Evolutionary conservation across 2,329 filamentous ascomycete species (phyloP).

Genomic region (Claviceps quebecensis): DNA sequence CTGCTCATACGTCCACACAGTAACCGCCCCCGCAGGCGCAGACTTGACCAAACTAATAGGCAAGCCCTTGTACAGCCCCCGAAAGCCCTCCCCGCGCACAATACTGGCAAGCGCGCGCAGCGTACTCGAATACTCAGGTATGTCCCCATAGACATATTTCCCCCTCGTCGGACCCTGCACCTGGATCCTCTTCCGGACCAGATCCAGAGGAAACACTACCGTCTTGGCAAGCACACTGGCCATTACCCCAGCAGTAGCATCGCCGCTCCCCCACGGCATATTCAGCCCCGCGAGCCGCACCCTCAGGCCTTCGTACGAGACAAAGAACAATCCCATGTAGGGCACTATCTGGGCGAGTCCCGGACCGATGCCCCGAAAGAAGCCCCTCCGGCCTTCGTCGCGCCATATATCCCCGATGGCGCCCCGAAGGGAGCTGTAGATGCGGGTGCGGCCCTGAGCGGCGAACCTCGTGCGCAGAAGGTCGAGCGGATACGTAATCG

Average conservation of each 20-base stretch:
- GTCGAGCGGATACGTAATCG: constrained; percentile 81
- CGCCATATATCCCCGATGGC: constrained; percentile 60
- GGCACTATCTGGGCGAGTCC: constrained; percentile 80
- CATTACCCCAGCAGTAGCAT: constrained; percentile 68
- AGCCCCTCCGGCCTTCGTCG: constrained; percentile 64
- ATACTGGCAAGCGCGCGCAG: constrained; percentile 54
- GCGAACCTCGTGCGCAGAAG: constrained; percentile 88
- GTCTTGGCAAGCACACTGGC: constrained; percentile 79
- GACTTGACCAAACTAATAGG: constrained; percentile 85
- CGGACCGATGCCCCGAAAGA: constrained; percentile 76
- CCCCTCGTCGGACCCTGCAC: constrained; percentile 80
- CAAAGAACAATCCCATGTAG: constrained; percentile 95
- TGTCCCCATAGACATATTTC: constrained; percentile 72
- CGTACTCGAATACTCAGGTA: constrained; percentile 67
- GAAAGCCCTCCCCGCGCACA: constrained; percentile 54
- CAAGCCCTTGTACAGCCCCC: constrained; percentile 77
- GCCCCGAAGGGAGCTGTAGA: constrained; percentile 60
- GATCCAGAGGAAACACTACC: constrained; percentile 80
- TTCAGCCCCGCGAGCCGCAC: constrained; percentile 39
- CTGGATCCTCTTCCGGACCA: constrained; percentile 84
- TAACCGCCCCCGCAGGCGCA: constrained; percentile 82
- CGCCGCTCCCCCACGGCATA: constrained; percentile 60
- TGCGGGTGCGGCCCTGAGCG: constrained; percentile 67
- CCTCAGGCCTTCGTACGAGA: constrained; percentile 67
- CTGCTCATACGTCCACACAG: constrained; percentile 88